Evolutionary conservation across 805 yeast genomes (phyloP).

Genomic region (Metschnikowia similis): DNA sequence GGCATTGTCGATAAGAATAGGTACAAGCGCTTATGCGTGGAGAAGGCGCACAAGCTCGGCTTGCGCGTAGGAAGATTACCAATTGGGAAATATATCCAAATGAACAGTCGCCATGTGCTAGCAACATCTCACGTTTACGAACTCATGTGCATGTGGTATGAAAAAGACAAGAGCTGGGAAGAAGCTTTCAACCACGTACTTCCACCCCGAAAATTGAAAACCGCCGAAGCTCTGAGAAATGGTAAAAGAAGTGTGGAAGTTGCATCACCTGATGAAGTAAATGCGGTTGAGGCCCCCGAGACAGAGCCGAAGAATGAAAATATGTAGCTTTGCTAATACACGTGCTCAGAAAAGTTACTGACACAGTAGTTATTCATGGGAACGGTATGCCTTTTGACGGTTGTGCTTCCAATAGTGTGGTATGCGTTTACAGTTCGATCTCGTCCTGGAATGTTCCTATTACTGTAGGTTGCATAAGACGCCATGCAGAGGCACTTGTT

Average conservation of each 20-base stretch:
- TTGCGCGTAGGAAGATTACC: constrained; percentile 77
- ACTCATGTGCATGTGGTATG: constrained; percentile 75
- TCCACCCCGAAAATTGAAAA: constrained; percentile 64
- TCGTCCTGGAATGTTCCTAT: constrained; percentile 1
- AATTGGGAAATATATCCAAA: constrained; percentile 73
- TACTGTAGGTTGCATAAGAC: background rate
- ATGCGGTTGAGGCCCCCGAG: background rate
- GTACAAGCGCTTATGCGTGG: constrained; percentile 71
- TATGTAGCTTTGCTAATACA: background rate
- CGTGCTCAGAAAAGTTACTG: background rate
- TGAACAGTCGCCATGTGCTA: constrained; percentile 82
- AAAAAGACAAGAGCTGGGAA: constrained; percentile 70
- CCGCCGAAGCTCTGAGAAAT: background rate
- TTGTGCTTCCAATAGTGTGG: background rate
- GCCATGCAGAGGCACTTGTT: background rate
- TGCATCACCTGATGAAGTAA: background rate
- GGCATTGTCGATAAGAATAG: constrained; percentile 96
- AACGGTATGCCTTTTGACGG: background rate
- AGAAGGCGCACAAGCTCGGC: constrained; percentile 74
- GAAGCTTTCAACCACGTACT: constrained; percentile 80
- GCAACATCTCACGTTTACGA: constrained; percentile 97
- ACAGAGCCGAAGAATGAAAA: background rate
- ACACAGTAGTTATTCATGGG: background rate
- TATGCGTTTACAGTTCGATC: background rate
- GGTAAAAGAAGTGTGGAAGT: background rate